Percentiles rank a stretch among this genome's conserved stretches.
Evolutionary conservation across 805 yeast genomes (phyloP).

Genomic region (Diddensiella caesifluorescens): DNA sequence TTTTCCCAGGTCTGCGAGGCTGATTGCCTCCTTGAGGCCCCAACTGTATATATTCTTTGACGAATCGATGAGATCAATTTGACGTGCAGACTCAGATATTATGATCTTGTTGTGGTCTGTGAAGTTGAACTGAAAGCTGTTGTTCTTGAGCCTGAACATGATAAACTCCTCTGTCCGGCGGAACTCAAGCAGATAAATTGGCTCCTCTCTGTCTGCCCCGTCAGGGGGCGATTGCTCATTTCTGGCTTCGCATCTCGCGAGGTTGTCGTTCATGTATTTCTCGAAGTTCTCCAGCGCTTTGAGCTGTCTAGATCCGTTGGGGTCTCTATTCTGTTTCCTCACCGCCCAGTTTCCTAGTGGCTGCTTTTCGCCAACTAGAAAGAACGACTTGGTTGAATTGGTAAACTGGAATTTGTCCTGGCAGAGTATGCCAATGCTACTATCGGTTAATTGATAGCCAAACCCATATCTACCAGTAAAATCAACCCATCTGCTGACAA

Average conservation of each 20-base stretch:
- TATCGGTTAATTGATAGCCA: slow-evolving; percentile 85
- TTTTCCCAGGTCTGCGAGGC: not conserved
- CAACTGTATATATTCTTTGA: slow-evolving; percentile 1
- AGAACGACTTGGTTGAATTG: too few species aligned
- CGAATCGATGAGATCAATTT: not conserved
- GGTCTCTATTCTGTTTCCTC: slow-evolving; percentile 8
- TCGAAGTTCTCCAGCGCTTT: slow-evolving; percentile 86
- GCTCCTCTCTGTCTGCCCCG: slow-evolving; percentile 43
- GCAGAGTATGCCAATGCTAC: slow-evolving; percentile 40
- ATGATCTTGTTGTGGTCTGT: slow-evolving; percentile 90
- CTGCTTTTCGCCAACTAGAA: too few species aligned
- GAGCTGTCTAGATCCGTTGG: too few species aligned
- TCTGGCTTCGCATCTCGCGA: slow-evolving; percentile 43
- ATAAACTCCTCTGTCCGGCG: slow-evolving; percentile 74
- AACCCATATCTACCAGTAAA: slow-evolving; percentile 94
- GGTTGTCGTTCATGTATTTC: slow-evolving; percentile 84
- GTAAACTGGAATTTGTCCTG: not conserved
- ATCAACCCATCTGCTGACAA: slow-evolving; percentile 96
- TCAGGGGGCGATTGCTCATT: slow-evolving; percentile 40
- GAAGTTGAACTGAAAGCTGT: slow-evolving; percentile 90
- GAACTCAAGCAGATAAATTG: slow-evolving; percentile 70
- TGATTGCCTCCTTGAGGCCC: slow-evolving; percentile 1
- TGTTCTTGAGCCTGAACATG: slow-evolving; percentile 90
- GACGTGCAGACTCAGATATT: slow-evolving; percentile 29
- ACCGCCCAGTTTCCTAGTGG: slow-evolving; percentile 1